Conservation (phyloP, 2,329 filamentous ascomycete species). For the Ascochyta rabiei region DNA sequence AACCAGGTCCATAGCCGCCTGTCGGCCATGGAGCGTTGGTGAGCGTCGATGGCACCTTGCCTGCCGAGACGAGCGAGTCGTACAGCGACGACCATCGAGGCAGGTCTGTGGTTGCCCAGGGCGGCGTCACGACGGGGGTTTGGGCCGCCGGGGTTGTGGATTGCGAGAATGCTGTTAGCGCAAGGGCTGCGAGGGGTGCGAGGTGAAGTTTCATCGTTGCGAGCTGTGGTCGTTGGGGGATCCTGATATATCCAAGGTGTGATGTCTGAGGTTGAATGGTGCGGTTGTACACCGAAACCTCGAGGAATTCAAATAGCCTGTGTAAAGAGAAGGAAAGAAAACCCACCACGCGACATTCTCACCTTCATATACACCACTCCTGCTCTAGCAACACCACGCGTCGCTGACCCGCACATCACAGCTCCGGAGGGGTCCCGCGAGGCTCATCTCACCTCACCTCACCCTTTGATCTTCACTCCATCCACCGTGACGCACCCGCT, state of each 20-base stretch:
- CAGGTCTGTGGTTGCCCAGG: conserved; percentile 30
- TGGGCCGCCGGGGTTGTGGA: conserved; percentile 1
- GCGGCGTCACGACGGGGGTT: conserved; percentile 15
- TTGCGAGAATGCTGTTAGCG: conserved; percentile 1
- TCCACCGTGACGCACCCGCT: conserved; percentile 10
- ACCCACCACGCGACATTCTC: not conserved
- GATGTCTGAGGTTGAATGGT: not conserved
- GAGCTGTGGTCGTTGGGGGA: too few species aligned
- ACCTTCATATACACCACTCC: conserved; percentile 6
- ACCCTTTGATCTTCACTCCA: not conserved
- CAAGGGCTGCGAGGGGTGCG: conserved; percentile 7
- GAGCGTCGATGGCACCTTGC: conserved; percentile 35
- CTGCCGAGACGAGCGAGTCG: conserved; percentile 31
- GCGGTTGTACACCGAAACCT: too few species aligned
- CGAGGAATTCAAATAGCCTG: too few species aligned
- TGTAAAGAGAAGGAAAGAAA: not conserved
- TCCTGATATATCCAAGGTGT: too few species aligned
- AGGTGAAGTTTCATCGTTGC: conserved; percentile 11
- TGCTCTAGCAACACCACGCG: conserved; percentile 1
- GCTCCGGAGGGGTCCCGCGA: conserved; percentile 21
- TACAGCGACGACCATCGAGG: conserved; percentile 35
- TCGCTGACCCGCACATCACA: conserved; percentile 5
- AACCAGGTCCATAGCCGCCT: conserved; percentile 27
- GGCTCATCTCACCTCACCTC: conserved; percentile 7
- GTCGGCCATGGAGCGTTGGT: conserved; percentile 34